These are phyloP conservation scores for Smittium culicis DNA, from an alignment of 371 early-diverging fungal genomes.

Conservation along the genomic window DNA sequence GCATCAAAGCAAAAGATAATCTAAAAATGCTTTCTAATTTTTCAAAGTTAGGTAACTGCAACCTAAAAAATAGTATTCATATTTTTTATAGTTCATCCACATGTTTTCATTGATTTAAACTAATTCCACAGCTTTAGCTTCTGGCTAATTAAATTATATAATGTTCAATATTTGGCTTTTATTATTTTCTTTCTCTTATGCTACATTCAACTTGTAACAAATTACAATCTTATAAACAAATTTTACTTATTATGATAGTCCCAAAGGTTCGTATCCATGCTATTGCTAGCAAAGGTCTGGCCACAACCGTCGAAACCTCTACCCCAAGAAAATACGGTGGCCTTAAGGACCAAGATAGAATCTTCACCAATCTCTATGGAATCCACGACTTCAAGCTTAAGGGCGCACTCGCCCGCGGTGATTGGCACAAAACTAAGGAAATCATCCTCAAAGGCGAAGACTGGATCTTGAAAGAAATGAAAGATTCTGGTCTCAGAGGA, in stretches of 20 bases:
- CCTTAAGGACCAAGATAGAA: slow-evolving; percentile 83
- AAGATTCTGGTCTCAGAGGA: slow-evolving; percentile 87
- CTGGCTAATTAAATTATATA: too few species aligned
- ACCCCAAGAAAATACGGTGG: slow-evolving; percentile 39
- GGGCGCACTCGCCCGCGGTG: slow-evolving; percentile 86
- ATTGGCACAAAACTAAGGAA: slow-evolving; percentile 98
- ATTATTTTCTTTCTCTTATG: not conserved
- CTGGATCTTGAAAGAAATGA: slow-evolving; percentile 95
- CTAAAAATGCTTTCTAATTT: too few species aligned
- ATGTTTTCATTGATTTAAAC: too few species aligned
- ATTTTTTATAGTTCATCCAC: too few species aligned
- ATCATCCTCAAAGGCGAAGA: slow-evolving; percentile 87
- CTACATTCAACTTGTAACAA: not conserved
- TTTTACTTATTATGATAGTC: not conserved
- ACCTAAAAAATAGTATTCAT: too few species aligned
- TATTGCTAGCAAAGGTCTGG: slow-evolving; percentile 2
- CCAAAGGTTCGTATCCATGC: not conserved
- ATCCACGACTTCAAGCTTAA: slow-evolving; percentile 77
- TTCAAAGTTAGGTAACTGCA: too few species aligned
- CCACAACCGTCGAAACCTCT: slow-evolving; percentile 5
- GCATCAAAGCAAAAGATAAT: too few species aligned
- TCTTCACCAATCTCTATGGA: slow-evolving; percentile 92
- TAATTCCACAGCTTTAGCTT: too few species aligned
- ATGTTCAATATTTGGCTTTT: not conserved
- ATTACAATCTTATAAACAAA: not conserved